These are phyloP conservation scores for Alternaria ethzedia DNA, from an alignment of 2,329 filamentous ascomycete species.

Conservation along the genomic window DNA sequence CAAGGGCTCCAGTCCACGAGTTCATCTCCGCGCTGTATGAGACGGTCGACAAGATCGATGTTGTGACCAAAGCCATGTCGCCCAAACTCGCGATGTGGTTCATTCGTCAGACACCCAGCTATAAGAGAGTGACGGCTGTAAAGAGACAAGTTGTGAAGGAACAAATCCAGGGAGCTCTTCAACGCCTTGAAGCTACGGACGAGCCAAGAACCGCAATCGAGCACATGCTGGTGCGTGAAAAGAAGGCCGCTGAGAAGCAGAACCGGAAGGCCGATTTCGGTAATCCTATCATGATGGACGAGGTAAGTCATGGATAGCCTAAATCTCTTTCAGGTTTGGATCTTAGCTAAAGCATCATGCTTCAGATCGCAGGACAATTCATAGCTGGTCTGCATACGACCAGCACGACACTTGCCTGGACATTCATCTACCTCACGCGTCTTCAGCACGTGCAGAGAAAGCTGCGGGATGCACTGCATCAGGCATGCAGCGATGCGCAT, in stretches of 20 bases:
- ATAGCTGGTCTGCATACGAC: constrained; percentile 13
- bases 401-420: constrained; percentile 7
- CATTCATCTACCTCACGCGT: constrained; percentile 8
- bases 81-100: neutral
- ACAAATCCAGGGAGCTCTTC: neutral
- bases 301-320: constrained; percentile 6
- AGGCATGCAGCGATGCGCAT: neutral
- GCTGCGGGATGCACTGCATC: constrained; percentile 3
- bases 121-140: neutral
- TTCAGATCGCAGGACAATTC: neutral
- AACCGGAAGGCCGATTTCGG: constrained; percentile 5
- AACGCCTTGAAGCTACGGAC: neutral
- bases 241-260: constrained; percentile 7
- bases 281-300: constrained; percentile 7
- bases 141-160: neutral
- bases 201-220: constrained; percentile 10
- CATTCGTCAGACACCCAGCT: neutral
- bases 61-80: neutral
- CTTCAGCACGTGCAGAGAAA: neutral
- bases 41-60: constrained; percentile 3
- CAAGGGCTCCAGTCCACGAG: neutral
- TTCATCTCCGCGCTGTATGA: neutral
- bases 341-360: neutral
- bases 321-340: neutral
- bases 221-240: constrained; percentile 12